Base-by-base conservation (phyloP, 805 yeast genomes). In the Zygosaccharomyces rouxii region DNA sequence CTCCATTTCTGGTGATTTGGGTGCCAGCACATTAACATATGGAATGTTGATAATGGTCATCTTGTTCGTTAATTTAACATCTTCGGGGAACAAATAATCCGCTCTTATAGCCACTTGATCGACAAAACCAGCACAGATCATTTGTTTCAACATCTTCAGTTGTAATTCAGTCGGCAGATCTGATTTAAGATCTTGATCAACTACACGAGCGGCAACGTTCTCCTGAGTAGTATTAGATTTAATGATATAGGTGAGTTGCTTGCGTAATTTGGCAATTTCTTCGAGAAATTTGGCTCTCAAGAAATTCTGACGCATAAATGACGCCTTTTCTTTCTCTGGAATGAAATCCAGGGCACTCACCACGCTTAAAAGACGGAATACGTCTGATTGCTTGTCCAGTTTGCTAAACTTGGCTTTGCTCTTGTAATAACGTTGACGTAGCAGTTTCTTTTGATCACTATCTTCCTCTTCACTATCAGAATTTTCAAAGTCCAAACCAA, bases 71-170 rank as follows among this genome's bases (percentile, higher is more conserved):
- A 84, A 67, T 41, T 68, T 72, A 6, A 80, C 73, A 16, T 86
- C 95, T 1, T 81, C 72, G 16, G 86, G 81, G 5, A 81, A 68
- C 28, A 81, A 56, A n/a, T 48, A 51, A 60, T 90, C 97, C 1
- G 88, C 90, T 52, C 98, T 75, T 13, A 88, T 78, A 1, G 95
- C 95, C 19, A 92, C 77, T 62, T 87, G 95, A 65, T 94, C 99
- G 35, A 94, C 75, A 59, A 86, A 94, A 0, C 98, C 99, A 0
- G 97, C 84, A 5, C 96, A 79, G 3, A 92, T 74, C 81, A 94
- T 90, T 68, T 94, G 99, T 60, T 89, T 90, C 53, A 94, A 67
- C 0, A 94, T 85, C 46, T 80, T 77, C 4, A 89, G 63, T 68
- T 94, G 99, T 5, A 68, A 62, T 31, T 79, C 77, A 7, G 76